Evolutionary conservation across 1,284 basidiomycete species (phyloP).

Genomic region (Macrocystidia cucumis): DNA sequence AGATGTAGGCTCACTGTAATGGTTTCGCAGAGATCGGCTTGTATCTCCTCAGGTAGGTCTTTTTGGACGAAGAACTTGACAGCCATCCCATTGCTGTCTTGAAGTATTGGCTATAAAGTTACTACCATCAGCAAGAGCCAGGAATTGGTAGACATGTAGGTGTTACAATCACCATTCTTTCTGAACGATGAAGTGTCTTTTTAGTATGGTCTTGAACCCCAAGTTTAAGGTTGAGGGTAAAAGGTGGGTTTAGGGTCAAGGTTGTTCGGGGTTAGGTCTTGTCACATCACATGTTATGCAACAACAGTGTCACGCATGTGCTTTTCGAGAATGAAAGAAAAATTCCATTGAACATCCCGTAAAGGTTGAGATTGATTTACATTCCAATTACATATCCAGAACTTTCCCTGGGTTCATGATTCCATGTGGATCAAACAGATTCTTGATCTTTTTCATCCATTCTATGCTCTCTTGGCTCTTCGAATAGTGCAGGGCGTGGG

Average conservation of each 20-base stretch:
- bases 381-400: conserved; percentile 24
- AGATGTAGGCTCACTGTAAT: conserved; percentile 43
- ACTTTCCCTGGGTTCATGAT: conserved; percentile 92
- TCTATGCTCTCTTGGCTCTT: conserved; percentile 78
- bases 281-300: too few relatives aligned
- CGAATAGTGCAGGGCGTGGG: conserved; percentile 84
- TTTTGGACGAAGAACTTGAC: conserved; percentile 79
- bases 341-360: neutral
- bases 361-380: neutral
- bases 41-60: conserved; percentile 60
- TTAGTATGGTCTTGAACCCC: conserved; percentile 19
- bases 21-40: conserved; percentile 58
- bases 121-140: neutral
- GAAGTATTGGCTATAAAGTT: conserved; percentile 46
- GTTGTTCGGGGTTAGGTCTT: conserved; percentile 24
- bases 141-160: neutral
- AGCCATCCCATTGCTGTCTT: conserved; percentile 52
- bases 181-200: conserved; percentile 7
- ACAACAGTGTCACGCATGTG: too few relatives aligned
- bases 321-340: too few relatives aligned
- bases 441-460: conserved; percentile 88
- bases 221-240: conserved; percentile 39
- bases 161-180: neutral
- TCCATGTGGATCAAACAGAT: conserved; percentile 85
- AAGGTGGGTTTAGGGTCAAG: conserved; percentile 20